phyloP scores from a whole-genome alignment of 345 rosid genomes.

The Eucalyptus tenuipes region DNA sequence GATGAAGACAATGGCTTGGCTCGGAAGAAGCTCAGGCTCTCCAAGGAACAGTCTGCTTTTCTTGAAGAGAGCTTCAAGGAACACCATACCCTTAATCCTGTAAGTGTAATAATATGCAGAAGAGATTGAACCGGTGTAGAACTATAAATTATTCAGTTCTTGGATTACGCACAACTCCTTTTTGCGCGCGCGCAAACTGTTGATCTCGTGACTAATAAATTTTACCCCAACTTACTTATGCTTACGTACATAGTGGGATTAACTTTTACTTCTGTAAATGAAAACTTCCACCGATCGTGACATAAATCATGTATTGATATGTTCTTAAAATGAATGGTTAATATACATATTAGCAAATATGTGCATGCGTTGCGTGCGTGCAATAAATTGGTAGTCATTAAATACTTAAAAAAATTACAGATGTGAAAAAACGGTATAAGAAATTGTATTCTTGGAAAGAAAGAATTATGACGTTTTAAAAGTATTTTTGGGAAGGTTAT shows the following conservation, averaged over 20 bases:
- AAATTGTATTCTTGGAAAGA: not conserved
- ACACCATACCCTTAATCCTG: conserved; percentile 81
- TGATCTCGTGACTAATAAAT: not conserved
- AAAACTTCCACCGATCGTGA: not conserved
- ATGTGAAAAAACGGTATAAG: not conserved
- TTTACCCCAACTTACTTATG: not conserved
- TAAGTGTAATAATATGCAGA: conserved; percentile 11
- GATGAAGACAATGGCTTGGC: conserved; percentile 71
- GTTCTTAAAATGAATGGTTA: not conserved
- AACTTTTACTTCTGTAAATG: not conserved
- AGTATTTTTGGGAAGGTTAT: not conserved
- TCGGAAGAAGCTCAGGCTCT: conserved; percentile 85
- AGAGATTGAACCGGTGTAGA: not conserved
- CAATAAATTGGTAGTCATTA: not conserved
- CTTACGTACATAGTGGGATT: not conserved
- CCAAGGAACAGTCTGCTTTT: conserved; percentile 87
- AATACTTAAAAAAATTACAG: not conserved
- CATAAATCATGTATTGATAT: not conserved
- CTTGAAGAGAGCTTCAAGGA: conserved; percentile 94
- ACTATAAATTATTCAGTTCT: not conserved
- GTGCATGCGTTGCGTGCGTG: not conserved
- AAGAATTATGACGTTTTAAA: not conserved
- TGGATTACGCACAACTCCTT: not conserved
- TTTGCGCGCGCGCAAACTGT: not conserved
- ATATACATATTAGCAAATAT: not conserved